Conservation (phyloP, 2,329 filamentous ascomycete species). For the Phaeosphaeriaceae sp. region DNA sequence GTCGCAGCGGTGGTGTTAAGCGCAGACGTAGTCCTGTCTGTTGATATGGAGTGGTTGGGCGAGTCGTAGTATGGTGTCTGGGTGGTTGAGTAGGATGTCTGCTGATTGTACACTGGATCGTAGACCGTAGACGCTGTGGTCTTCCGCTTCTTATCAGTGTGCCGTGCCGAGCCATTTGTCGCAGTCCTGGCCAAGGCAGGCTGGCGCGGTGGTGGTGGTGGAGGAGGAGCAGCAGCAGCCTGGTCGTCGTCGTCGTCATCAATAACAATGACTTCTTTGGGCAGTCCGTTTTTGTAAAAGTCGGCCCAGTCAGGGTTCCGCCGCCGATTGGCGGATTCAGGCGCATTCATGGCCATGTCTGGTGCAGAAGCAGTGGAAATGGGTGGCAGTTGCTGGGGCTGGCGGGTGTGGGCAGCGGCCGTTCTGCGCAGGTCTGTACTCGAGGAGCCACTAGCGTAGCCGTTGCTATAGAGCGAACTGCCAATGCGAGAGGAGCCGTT, state of each 20-base stretch:
- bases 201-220: conserved; percentile 28
- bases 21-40: conserved; percentile 80
- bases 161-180: conserved; percentile 56
- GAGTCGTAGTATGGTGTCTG: conserved; percentile 73
- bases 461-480: conserved; percentile 46
- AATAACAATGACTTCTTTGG: conserved; percentile 60
- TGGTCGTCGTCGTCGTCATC: conserved; percentile 54
- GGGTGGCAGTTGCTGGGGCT: conserved; percentile 42
- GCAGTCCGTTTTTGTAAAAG: conserved; percentile 54
- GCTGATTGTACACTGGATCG: conserved; percentile 75
- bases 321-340: conserved; percentile 26
- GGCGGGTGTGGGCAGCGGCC: conserved; percentile 40
- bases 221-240: too few species aligned
- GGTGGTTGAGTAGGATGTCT: conserved; percentile 73
- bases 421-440: conserved; percentile 47
- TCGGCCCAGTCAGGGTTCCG: conserved; percentile 49
- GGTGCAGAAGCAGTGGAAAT: conserved; percentile 25
- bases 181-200: conserved; percentile 30
- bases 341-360: conserved; percentile 31
- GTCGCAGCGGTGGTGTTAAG: conserved; percentile 88
- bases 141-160: conserved; percentile 76
- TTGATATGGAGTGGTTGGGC: conserved; percentile 76
- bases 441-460: conserved; percentile 45
- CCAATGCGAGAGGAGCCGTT: conserved; percentile 42
- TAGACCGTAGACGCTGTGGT: conserved; percentile 66